phyloP scores from a whole-genome alignment of 768 basidiomycete species.

The Postia placenta region DNA sequence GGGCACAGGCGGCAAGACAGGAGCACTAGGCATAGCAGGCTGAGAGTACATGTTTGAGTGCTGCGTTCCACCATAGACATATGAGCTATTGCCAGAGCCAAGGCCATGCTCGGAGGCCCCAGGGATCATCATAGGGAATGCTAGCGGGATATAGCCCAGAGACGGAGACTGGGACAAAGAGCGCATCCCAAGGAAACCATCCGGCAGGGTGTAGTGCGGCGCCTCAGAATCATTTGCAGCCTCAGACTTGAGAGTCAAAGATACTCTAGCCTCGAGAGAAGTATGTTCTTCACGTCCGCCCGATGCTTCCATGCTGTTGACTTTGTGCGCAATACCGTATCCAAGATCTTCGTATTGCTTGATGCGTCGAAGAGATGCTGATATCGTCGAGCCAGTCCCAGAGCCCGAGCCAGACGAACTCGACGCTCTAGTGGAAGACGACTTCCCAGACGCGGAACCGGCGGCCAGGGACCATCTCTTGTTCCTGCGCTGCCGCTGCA shows the following conservation, averaged over 20 bases:
- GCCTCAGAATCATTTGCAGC: too few relatives aligned
- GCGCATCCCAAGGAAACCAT: too few relatives aligned
- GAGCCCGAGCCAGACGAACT: background rate
- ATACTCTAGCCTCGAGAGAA: too few relatives aligned
- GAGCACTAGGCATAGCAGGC: background rate
- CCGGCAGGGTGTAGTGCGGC: too few relatives aligned
- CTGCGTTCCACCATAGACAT: background rate
- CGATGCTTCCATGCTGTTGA: background rate
- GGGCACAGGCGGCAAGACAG: background rate
- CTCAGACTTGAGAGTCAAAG: too few relatives aligned
- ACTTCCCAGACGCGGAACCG: too few relatives aligned
- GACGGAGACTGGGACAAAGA: constrained; percentile 4
- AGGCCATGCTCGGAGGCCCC: background rate
- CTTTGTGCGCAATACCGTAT: background rate
- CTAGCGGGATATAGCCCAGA: constrained; percentile 4
- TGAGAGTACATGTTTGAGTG: background rate
- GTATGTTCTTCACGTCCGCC: too few relatives aligned
- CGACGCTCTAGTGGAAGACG: background rate
- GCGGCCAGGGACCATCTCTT: too few relatives aligned
- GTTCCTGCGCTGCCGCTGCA: constrained; percentile 10
- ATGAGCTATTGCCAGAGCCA: background rate
- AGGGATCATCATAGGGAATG: constrained; percentile 1
- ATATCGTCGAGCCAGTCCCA: too few relatives aligned
- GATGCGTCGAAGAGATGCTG: too few relatives aligned
- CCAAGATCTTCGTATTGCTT: too few relatives aligned